Percentiles rank a stretch among this genome's conserved stretches.
Conservation (phyloP, 2,329 filamentous ascomycete genomes). For the Hymenoscyphus fructigenus region DNA sequence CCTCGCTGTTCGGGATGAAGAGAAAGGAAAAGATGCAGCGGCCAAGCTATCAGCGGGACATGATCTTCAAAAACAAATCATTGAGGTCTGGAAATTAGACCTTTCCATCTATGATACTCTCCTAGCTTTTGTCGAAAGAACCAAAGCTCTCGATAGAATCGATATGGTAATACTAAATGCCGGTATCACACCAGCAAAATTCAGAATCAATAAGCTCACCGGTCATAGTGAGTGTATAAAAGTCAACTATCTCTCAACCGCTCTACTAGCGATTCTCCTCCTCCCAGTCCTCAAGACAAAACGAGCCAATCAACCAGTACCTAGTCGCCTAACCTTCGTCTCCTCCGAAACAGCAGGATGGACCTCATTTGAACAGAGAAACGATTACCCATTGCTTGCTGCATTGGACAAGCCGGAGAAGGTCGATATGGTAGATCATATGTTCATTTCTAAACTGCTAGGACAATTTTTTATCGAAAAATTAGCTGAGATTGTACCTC, state of each 20-base stretch:
- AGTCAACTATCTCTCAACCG: slow-evolving; percentile 15
- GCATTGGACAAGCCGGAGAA: slow-evolving; percentile 1
- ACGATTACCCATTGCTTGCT: background rate
- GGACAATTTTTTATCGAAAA: background rate
- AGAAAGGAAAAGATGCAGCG: slow-evolving; percentile 45
- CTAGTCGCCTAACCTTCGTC: background rate
- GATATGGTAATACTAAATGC: slow-evolving; percentile 17
- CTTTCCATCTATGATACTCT: slow-evolving; percentile 34
- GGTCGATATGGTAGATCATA: background rate
- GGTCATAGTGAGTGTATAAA: slow-evolving; percentile 8
- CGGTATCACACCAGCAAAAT: slow-evolving; percentile 3
- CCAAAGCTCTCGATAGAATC: slow-evolving; percentile 8
- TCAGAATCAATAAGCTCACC: background rate
- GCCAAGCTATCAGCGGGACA: slow-evolving; percentile 30
- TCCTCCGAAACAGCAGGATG: slow-evolving; percentile 6
- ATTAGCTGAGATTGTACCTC: background rate
- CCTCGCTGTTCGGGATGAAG: slow-evolving; percentile 45
- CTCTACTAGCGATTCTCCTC: slow-evolving; percentile 11
- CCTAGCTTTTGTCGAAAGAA: slow-evolving; percentile 5
- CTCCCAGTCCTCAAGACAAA: slow-evolving; percentile 7
- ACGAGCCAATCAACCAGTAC: background rate
- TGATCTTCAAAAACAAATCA: slow-evolving; percentile 35
- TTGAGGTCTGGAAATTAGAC: slow-evolving; percentile 53
- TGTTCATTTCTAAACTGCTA: background rate
- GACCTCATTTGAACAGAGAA: slow-evolving; percentile 6